Evolutionary conservation across 2,329 filamentous ascomycete species (phyloP).

Genomic region (Alternaria hordeiaustralica): DNA sequence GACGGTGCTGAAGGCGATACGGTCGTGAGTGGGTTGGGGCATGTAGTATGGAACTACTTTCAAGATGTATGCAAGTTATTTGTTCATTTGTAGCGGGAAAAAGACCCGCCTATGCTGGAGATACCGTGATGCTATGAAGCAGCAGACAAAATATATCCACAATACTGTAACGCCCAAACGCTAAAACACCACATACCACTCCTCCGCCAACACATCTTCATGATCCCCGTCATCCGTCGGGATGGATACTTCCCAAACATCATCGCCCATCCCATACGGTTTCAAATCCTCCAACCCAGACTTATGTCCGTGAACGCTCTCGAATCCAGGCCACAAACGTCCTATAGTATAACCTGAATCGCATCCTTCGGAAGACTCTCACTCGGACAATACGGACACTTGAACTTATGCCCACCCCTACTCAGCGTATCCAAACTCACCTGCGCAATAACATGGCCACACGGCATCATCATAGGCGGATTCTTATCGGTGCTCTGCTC

Average conservation of each 20-base stretch:
- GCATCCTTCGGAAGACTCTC: constrained; percentile 83
- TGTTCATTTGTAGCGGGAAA: too few relatives aligned
- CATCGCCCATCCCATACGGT: background rate
- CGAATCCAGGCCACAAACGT: background rate
- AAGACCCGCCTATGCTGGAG: background rate
- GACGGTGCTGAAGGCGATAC: constrained; percentile 41
- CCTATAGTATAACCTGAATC: constrained; percentile 43
- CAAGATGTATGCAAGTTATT: too few relatives aligned
- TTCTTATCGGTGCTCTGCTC: constrained; percentile 93
- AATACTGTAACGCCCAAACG: background rate
- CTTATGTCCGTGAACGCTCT: background rate
- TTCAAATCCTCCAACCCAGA: background rate
- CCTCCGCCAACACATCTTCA: background rate
- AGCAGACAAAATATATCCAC: background rate
- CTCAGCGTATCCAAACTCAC: constrained; percentile 81
- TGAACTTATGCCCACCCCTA: constrained; percentile 77
- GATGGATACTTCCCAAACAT: background rate
- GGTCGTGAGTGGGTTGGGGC: background rate
- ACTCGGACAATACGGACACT: constrained; percentile 93
- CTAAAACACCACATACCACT: background rate
- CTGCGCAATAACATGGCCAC: constrained; percentile 89
- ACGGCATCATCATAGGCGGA: constrained; percentile 95
- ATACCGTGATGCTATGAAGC: background rate
- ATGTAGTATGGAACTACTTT: too few relatives aligned
- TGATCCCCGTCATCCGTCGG: background rate